Evolutionary conservation across 352 stramenopile species (phyloP), one percentile per base, ranked within the genome.

Genomic region (Phytopythium sindhum): DNA sequence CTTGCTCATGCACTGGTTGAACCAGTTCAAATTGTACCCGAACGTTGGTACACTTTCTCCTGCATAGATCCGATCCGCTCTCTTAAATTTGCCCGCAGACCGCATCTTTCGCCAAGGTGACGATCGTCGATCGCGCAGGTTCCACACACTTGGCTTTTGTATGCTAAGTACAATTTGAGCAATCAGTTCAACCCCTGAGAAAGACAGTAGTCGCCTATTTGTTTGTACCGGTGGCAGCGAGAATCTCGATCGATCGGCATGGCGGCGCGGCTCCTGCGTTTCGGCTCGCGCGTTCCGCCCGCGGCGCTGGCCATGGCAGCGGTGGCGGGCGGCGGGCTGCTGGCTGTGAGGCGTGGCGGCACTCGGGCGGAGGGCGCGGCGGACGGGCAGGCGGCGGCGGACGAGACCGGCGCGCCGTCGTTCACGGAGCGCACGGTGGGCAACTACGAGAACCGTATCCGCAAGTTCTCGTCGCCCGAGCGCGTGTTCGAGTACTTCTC

Each of bases 401-500:
- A 7, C 19, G 57, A 24, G 5, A 37, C 55, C 41, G 15, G 15
- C 23, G 21, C 51, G 14, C 28, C 71, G 47, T 81, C 84, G 42
- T 95, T 93, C 65, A 78, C 75, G 29, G 84, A 96, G 75, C 82
- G 84, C 26, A 92, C 81, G 19, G 77, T 96, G 21, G 87, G 89
- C 66, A 93, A 79, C 53, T 96, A 96, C 70, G 89, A 96, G 76
- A 96, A 96, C 74, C 86, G 89, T 1, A 60, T 96, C 57, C 89
- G 89, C 64, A 85, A 82, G 65, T 93, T 93, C 72, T 91, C 79
- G 62, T 78, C 80, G 12, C 89, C 89, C 26, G 87, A 96, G 75
- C 88, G 88, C 61, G 85, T 96, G 12, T 96, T 96, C 61, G 85
- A 94, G 79, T 96, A 96, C 69, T 96, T 96, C 62, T 92, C 89